Base-by-base conservation (phyloP, 345 rosid species). In the Lepidium africanum region DNA sequence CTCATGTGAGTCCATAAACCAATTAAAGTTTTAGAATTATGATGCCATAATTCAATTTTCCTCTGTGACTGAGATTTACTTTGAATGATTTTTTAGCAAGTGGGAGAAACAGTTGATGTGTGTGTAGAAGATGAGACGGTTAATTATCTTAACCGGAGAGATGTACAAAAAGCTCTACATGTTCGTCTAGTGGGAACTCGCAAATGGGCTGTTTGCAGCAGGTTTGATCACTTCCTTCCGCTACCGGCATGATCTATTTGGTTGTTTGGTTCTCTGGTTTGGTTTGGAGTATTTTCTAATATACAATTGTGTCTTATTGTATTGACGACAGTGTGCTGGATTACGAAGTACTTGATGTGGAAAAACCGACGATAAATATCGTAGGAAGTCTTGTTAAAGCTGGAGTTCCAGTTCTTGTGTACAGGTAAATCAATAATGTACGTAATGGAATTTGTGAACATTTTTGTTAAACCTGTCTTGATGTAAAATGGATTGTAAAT, bases 121-220 rank as follows among this genome's bases (percentile, higher is more conserved):
- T 92, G 98, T 51, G 87, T 92, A 40, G 98, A 92, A 78, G 98
- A 92, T 68, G 90, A 92, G 77, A 90, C 96, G 0, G 92, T 87
- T n/a, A 89, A 63, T 21, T 89, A 92, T 70, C 87, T 92, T 13
- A 92, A 92, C 84, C 77, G 98, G 72, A 75, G 48, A 76, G 98
- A 92, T 76, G 98, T 89, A 70, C 92, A 87, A 72, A 77, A 49
- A 21, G 95, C 98, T 74, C 89, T 92, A 19, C 98, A 86, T 72
- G 98, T 92, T 9, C 86, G 84, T 21, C 96, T 92, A 15, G 86
- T 92, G 0, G 96, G 98, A 55, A 90, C 87, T 41, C 83, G 78
- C n/a, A 51, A 67, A 65, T 92, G 98, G 98, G 57, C 32, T 53
- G 92, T 86, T 42, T 92, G 98, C 84, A 92, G 93, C 98, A 80